Evolutionary conservation across 2,329 filamentous ascomycete genomes (phyloP), one percentile per base, ranked within the genome.

Genomic region (Helotiales sp.): DNA sequence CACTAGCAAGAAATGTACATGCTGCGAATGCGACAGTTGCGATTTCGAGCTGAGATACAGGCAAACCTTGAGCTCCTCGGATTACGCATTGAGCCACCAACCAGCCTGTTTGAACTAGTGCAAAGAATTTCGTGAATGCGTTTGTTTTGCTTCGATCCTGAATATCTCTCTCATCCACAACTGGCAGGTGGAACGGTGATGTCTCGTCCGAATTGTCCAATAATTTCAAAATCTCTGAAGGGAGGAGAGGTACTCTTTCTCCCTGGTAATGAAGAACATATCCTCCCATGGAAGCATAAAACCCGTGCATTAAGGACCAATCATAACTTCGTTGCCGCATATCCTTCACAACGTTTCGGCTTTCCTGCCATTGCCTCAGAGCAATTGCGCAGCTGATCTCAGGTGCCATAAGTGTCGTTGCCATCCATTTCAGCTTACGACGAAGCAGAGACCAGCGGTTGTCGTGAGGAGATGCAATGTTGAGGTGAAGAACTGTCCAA

Each of bases 21-120:
- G 40, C 38, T 19, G 38, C 15, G 30, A 46, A 54, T 33, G 38
- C 51, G 2, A 54, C n/a, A 8, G 40, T 44, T 15, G 38, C 40
- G 13, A 54, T 54, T 19, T 54, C 51, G 15, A 54, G n/a, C 19
- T 54, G 51, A 9, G 51, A 33, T n/a, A 30, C 15, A 13, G 51
- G 38, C 2, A 54, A 19, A 25, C 12, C 6, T 10, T 30, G n/a
- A 22, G 17, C 27, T n/a, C 29, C 27, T 13, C 38, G 51, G 25
- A 24, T 19, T 29, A 54, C 25, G 3, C 42, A 30, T 27, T 54
- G 51, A 40, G 40, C 44, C 24, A 55, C 44, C 17, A 36, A 15
- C 22, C 33, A 47, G 7, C 4, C 30, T 25, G 17, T 24, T 33
- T 55, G 33, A 3, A 44, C 13, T 1, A 55, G 17, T 7, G 33